Evolutionary conservation across 257 asterid species (phyloP), one percentile per base, ranked within the genome.

Genomic region (Nicotiana obtusifolia): DNA sequence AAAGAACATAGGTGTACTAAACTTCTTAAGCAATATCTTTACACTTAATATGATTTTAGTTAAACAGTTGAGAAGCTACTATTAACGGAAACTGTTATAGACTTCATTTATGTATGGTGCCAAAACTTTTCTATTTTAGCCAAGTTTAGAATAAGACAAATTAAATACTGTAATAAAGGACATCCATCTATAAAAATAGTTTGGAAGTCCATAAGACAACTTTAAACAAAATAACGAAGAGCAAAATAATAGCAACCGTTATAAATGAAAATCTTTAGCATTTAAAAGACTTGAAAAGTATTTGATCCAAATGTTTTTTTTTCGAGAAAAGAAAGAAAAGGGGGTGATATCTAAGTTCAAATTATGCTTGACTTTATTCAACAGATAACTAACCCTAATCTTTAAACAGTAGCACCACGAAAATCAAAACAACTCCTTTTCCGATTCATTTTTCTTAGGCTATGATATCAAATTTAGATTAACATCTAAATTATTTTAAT

Each of bases 381-480:
- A n/a, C 4, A 68, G 37, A 73, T 5, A 11, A 6, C 41, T 47
- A 81, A 80, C 85, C 87, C 87, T 81, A 84, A 78, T 61, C 54
- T 24, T 6, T 19, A 16, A 84, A 62, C 22, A 28, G 44, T 64
- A 78, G 26, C 41, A 47, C 57, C 61, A 24, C 13, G 3, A 69
- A 37, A 35, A n/a, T 37, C 77, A n/a, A 19, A 68, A 37, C 17
- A 35, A 4, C 19, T 68, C 30, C 10, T 37, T 37, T 68, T 37
- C 3, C 0, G 59, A 71, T 71, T 71, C 31, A 5, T 20, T 41
- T 69, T 71, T 22, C 59, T 5, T 71, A 44, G 1, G 7, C 14
- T 31, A 73, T 14, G 37, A 73, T 73, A 24, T 73, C 61, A 47
- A 44, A 47, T 19, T 47, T 22, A 24, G 78, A 73, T 44, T 69